Base-by-base conservation (phyloP, 805 yeast genomes). In the Candida alai region DNA sequence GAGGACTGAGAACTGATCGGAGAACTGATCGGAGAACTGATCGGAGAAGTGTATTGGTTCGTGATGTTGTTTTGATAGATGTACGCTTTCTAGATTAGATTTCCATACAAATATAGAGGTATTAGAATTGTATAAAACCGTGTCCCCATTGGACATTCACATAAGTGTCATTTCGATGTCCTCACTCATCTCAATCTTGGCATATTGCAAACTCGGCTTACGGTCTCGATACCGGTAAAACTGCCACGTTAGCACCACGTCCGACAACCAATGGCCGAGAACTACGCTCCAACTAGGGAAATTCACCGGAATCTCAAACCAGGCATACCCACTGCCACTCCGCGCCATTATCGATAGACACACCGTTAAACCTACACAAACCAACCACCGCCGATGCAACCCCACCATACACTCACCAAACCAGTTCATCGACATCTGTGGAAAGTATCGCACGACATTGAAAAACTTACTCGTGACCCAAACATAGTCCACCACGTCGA, bases 361-460 rank as follows among this genome's bases (percentile, higher is more conserved):
- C 6, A 21, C 13, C 11, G 24, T n/a, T 8, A 15, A 2, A 11
- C 19, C 16, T 31, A 22, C 16, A 19, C 42, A 19, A 4, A 28
- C 23, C 5, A 19, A 25, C 34, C 40, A 38, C 13, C 28, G 45
- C 21, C 16, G 34, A 30, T 41, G 42, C 1, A 39, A 24, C 1
- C 57, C 58, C n/a, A 26, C 26, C 8, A 58, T 55, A 14, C 53
- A 54, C 24, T 38, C 30, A 10, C 58, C 61, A 50, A 61, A 44
- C 62, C 64, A 65, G 41, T 66, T 68, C 35, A 68, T 40, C 7
- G 57, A 44, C 2, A 67, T 30, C 34, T 72, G 77, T 0, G 79
- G 77, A 3, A 60, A 18, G 26, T 58, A 49, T 33, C 56, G 56
- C 16, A 60, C 25, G 2, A 52, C 22, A 2, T 43, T 42, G 0